A percentile compares a stretch with the other conserved stretches of the same genome.
Evolutionary conservation across 2,329 filamentous ascomycete species (phyloP).

Genomic region (Fusarium equiseti): DNA sequence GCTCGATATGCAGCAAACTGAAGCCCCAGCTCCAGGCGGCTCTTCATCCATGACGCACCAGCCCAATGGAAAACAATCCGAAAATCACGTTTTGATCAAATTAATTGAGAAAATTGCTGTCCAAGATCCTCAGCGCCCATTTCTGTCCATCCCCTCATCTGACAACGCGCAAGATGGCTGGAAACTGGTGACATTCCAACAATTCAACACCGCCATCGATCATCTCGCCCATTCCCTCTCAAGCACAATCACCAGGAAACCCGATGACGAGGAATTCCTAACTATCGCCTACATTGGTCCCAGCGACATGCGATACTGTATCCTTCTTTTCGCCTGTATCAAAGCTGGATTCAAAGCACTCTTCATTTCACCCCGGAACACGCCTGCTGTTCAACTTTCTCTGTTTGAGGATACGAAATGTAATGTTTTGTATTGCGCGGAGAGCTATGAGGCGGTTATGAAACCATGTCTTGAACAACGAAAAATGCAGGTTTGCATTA

Average conservation of each 20-base stretch:
- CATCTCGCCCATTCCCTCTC: conserved; percentile 7
- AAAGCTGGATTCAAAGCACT: conserved; percentile 6
- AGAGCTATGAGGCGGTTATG: background rate
- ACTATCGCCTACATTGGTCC: conserved; percentile 10
- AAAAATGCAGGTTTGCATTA: background rate
- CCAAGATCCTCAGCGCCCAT: background rate
- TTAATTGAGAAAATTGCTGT: background rate
- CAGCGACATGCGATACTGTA: background rate
- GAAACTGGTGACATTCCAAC: background rate
- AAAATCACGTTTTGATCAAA: background rate
- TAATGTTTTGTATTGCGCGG: background rate
- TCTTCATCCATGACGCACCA: too few species aligned
- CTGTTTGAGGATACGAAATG: background rate
- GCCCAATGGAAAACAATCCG: too few species aligned
- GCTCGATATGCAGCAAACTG: background rate
- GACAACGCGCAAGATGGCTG: background rate
- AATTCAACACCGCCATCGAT: background rate
- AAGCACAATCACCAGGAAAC: background rate
- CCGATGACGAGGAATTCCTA: background rate
- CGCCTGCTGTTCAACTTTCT: background rate
- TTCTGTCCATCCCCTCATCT: background rate
- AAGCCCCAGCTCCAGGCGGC: background rate
- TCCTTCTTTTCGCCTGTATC: background rate
- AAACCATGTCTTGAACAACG: background rate
- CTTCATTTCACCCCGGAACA: conserved; percentile 1